Evolutionary conservation across 2,329 filamentous ascomycete species (phyloP).

Genomic region (Trichoderma endophyticum): DNA sequence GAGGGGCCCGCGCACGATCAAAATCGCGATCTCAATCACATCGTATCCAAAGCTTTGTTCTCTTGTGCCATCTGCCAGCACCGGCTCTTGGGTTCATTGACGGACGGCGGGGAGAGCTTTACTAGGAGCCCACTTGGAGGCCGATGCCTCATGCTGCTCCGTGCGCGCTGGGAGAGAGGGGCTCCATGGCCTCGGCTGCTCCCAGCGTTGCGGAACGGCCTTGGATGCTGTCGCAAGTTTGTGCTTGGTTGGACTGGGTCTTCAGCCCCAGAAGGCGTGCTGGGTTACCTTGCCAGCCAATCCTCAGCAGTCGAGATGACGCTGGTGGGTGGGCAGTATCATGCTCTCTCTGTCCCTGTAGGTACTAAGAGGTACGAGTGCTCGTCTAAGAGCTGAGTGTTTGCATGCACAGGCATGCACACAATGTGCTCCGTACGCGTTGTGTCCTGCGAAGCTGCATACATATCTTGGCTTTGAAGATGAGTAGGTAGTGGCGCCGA

Average conservation of each 20-base stretch:
- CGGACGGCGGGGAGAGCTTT: slow-evolving; percentile 2
- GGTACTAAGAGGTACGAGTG: neutral
- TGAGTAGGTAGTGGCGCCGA: neutral
- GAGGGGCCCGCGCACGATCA: neutral
- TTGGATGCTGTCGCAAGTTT: neutral
- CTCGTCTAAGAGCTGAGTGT: neutral
- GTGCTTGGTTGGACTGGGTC: neutral
- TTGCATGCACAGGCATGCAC: neutral
- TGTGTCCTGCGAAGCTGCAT: neutral
- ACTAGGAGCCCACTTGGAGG: neutral
- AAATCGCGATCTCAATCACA: neutral
- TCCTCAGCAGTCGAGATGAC: neutral
- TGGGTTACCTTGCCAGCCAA: neutral
- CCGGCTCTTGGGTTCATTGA: neutral
- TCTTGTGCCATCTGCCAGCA: neutral
- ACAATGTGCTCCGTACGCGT: neutral
- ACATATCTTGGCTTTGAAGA: neutral
- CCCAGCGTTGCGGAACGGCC: slow-evolving; percentile 12
- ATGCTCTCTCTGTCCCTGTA: neutral
- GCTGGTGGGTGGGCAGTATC: neutral
- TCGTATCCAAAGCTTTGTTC: neutral
- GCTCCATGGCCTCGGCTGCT: slow-evolving; percentile 13
- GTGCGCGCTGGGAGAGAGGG: neutral
- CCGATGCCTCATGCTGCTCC: slow-evolving; percentile 1
- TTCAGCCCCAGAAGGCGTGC: slow-evolving; percentile 13